phyloP scores from a whole-genome alignment of 495 filamentous ascomycete genomes.

The Cryomyces minteri region DNA sequence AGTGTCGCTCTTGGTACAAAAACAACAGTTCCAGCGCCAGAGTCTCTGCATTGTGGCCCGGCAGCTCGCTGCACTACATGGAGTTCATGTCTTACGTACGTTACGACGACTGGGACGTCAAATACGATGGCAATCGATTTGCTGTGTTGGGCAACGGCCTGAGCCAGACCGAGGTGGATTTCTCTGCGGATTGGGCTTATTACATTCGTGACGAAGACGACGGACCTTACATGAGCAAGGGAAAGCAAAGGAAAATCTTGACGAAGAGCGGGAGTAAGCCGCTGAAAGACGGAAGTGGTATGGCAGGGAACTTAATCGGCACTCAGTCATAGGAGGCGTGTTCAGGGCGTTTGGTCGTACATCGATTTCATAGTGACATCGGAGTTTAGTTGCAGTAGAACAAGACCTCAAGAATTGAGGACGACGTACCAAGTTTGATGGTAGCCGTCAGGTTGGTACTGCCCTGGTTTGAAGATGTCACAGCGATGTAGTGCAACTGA shows the following conservation, averaged over 20 bases:
- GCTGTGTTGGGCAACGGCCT: slow-evolving; percentile 29
- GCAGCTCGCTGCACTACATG: slow-evolving; percentile 15
- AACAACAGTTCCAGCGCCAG: slow-evolving; percentile 28
- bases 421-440: too few relatives aligned
- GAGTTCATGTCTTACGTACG: slow-evolving; percentile 13
- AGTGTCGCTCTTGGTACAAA: slow-evolving; percentile 39
- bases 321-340: too few relatives aligned
- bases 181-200: slow-evolving; percentile 20
- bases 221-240: slow-evolving; percentile 13
- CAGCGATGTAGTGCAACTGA: too few relatives aligned
- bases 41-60: slow-evolving; percentile 12
- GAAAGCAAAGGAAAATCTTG: slow-evolving; percentile 12
- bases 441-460: too few relatives aligned
- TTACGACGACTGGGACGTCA: slow-evolving; percentile 22
- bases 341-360: too few relatives aligned
- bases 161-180: slow-evolving; percentile 11
- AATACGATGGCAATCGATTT: slow-evolving; percentile 28
- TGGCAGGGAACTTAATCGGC: too few relatives aligned
- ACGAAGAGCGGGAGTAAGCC: slow-evolving; percentile 11
- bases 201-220: slow-evolving; percentile 26
- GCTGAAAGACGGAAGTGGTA: too few relatives aligned
- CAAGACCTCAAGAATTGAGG: too few relatives aligned
- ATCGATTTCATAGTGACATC: too few relatives aligned
- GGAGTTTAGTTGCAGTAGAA: too few relatives aligned
- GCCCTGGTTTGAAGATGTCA: too few relatives aligned